Evolutionary conservation across 2,329 filamentous ascomycete species (phyloP).

Genomic region (Cercospora citrullina): DNA sequence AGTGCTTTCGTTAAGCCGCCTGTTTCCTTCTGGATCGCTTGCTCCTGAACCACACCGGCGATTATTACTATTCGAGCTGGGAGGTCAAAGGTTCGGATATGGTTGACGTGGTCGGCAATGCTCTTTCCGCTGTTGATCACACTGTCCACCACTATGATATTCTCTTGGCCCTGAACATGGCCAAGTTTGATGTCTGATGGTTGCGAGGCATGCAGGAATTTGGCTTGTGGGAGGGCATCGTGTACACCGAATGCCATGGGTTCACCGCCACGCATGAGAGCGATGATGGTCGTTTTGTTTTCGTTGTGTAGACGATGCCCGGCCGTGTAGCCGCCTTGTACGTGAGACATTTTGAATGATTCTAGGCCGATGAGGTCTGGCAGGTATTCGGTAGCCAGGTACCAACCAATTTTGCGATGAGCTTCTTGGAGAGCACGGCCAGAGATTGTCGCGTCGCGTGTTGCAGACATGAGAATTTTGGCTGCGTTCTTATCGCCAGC

Average conservation of each 20-base stretch:
- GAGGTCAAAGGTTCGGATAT: slow-evolving; percentile 45
- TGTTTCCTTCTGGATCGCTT: slow-evolving; percentile 30
- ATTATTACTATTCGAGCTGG: slow-evolving; percentile 55
- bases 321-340: slow-evolving; percentile 49
- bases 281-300: slow-evolving; percentile 54
- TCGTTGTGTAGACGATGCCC: slow-evolving; percentile 55
- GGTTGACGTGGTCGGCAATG: slow-evolving; percentile 51
- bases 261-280: slow-evolving; percentile 65
- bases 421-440: slow-evolving; percentile 53
- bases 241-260: slow-evolving; percentile 61
- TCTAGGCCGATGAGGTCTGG: slow-evolving; percentile 53
- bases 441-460: slow-evolving; percentile 50
- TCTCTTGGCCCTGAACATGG: slow-evolving; percentile 45
- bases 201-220: slow-evolving; percentile 52
- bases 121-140: slow-evolving; percentile 61
- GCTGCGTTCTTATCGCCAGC: slow-evolving; percentile 49
- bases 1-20: slow-evolving; percentile 30
- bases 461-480: slow-evolving; percentile 56
- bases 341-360: slow-evolving; percentile 51
- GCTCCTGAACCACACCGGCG: slow-evolving; percentile 56
- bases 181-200: slow-evolving; percentile 46
- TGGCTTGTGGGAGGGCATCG: slow-evolving; percentile 54
- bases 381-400: slow-evolving; percentile 55
- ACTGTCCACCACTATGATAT: slow-evolving; percentile 59
- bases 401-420: slow-evolving; percentile 54